phyloP scores from a whole-genome alignment of 139 green algal species.

The Chlorella vulgaris region DNA sequence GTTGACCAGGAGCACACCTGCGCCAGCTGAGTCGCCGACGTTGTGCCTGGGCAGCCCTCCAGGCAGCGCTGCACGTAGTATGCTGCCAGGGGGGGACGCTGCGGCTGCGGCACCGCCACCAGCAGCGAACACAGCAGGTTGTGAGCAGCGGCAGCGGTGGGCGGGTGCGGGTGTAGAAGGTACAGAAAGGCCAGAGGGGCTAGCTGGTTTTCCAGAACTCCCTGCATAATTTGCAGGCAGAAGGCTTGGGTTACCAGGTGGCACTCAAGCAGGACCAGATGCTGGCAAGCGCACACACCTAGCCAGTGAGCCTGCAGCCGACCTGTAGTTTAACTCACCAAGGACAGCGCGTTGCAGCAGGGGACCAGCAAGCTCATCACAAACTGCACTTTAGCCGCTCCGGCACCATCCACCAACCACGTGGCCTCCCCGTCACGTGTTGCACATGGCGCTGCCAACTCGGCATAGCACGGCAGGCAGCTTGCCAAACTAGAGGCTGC shows the following conservation, averaged over 20 bases:
- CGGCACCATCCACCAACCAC: slow-evolving; percentile 38
- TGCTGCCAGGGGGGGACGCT: slow-evolving; percentile 40
- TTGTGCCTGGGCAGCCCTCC: slow-evolving; percentile 38
- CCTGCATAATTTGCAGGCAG: background rate
- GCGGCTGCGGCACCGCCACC: background rate
- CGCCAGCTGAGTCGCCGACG: slow-evolving; percentile 3
- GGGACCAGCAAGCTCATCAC: slow-evolving; percentile 39
- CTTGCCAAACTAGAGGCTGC: slow-evolving; percentile 9
- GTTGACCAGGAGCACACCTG: background rate
- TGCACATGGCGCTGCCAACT: background rate
- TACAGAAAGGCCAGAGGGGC: slow-evolving; percentile 45
- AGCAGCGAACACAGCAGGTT: slow-evolving; percentile 43
- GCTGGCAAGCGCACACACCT: too few relatives aligned
- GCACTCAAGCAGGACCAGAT: background rate
- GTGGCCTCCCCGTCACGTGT: background rate
- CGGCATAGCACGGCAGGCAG: slow-evolving; percentile 40
- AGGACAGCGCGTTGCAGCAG: slow-evolving; percentile 26
- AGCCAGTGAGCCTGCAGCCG: too few relatives aligned
- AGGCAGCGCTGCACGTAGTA: slow-evolving; percentile 42
- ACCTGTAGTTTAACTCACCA: slow-evolving; percentile 35
- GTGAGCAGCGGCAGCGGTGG: slow-evolving; percentile 36
- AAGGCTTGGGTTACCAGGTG: too few relatives aligned
- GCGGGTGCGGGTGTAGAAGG: slow-evolving; percentile 39
- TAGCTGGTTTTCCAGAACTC: slow-evolving; percentile 10
- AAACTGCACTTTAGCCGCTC: slow-evolving; percentile 45